Conservation (phyloP, 352 stramenopile species). For the Phytophthora cactorum region DNA sequence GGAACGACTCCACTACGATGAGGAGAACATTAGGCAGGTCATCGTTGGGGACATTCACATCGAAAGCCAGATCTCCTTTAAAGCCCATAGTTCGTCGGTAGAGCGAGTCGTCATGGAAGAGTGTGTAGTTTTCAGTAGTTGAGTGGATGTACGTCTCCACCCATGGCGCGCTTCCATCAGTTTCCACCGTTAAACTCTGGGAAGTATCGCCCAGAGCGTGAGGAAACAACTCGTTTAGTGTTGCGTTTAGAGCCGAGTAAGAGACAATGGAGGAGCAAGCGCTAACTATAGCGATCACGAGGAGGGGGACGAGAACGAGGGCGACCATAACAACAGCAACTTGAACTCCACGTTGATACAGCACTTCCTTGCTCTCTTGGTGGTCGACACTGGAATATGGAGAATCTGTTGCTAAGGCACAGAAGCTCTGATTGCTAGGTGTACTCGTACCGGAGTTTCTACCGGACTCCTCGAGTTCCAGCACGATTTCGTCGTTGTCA, state of each 20-base stretch:
- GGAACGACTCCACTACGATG: slow-evolving; percentile 63
- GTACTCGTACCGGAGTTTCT: slow-evolving; percentile 5
- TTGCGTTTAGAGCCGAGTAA: slow-evolving; percentile 35
- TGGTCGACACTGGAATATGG: not conserved
- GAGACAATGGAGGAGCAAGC: slow-evolving; percentile 26
- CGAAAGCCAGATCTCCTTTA: slow-evolving; percentile 47
- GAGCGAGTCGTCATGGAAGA: slow-evolving; percentile 45
- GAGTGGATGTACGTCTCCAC: slow-evolving; percentile 33
- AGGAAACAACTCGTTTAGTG: slow-evolving; percentile 34
- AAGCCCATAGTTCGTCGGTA: slow-evolving; percentile 53
- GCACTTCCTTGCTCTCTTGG: not conserved
- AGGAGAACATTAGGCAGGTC: slow-evolving; percentile 60
- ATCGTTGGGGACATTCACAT: slow-evolving; percentile 39
- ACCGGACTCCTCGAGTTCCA: slow-evolving; percentile 8
- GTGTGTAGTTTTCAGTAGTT: slow-evolving; percentile 46
- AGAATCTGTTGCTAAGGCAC: slow-evolving; percentile 3
- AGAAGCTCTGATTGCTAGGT: slow-evolving; percentile 8
- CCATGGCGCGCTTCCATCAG: slow-evolving; percentile 2
- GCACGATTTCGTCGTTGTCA: slow-evolving; percentile 10
- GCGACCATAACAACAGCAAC: not conserved
- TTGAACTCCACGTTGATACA: slow-evolving; percentile 9
- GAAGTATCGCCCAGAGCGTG: slow-evolving; percentile 8
- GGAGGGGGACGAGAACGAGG: slow-evolving; percentile 6
- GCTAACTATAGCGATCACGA: slow-evolving; percentile 17
- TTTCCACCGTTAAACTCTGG: not conserved